Percentiles rank a stretch among this genome's conserved stretches.
phyloP scores from a whole-genome alignment of 768 basidiomycete species.

The Porpolomopsis calyptriformis region DNA sequence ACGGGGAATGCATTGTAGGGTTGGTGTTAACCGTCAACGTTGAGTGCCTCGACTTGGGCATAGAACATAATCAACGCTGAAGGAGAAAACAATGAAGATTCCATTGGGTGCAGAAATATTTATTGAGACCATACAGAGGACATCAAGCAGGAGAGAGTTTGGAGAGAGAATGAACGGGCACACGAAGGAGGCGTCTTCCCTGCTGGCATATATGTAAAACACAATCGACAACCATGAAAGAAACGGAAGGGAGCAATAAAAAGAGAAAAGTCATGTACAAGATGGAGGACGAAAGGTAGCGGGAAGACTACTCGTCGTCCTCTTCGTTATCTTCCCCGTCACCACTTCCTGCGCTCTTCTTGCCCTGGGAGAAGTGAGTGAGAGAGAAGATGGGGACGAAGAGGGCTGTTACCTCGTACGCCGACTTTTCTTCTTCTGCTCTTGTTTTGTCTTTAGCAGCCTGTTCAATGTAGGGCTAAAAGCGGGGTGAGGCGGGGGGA shows the following conservation, averaged over 20 bases:
- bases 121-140: neutral
- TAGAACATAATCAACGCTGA: too few relatives aligned
- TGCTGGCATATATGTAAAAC: neutral
- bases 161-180: neutral
- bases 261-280: neutral
- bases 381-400: neutral
- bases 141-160: neutral
- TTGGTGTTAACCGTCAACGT: too few relatives aligned
- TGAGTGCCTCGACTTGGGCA: too few relatives aligned
- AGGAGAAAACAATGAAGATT: too few relatives aligned
- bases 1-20: too few relatives aligned
- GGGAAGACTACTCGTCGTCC: constrained; percentile 5
- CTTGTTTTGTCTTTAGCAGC: constrained; percentile 82
- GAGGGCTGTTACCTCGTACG: constrained; percentile 31
- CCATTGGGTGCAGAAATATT: too few relatives aligned
- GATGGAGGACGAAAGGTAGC: neutral
- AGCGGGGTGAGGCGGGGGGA: too few relatives aligned
- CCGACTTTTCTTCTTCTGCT: constrained; percentile 69
- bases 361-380: constrained; percentile 13
- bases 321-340: constrained; percentile 27
- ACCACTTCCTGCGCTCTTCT: constrained; percentile 21
- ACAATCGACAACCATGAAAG: neutral
- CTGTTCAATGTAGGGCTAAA: constrained; percentile 78
- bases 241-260: neutral
- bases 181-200: neutral